A percentile compares a stretch with the other conserved stretches of the same genome.
phyloP scores from a whole-genome alignment of 73 alveolate genomes.

The Blepharisma stoltei region DNA sequence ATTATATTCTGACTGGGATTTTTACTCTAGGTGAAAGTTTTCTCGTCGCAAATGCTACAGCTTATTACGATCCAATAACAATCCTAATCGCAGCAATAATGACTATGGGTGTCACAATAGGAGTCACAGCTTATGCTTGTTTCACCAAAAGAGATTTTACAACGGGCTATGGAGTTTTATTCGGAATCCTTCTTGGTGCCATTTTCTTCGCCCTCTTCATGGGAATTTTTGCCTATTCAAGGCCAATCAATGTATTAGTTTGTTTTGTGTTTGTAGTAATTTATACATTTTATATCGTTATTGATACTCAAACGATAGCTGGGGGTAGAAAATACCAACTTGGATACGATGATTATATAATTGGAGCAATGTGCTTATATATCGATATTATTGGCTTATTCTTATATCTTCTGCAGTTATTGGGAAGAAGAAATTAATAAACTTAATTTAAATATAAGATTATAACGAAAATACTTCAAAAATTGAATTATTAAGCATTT shows the following conservation, averaged over 20 bases:
- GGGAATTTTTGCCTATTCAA: neutral
- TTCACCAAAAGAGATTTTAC: constrained; percentile 39
- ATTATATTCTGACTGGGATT: constrained; percentile 37
- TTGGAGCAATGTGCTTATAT: constrained; percentile 46
- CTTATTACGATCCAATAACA: constrained; percentile 29
- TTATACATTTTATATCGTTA: constrained; percentile 47
- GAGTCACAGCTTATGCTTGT: constrained; percentile 48
- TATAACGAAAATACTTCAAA: too few relatives aligned
- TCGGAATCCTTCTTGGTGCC: constrained; percentile 45
- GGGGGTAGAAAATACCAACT: constrained; percentile 33
- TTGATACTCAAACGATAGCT: constrained; percentile 57
- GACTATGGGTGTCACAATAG: constrained; percentile 37
- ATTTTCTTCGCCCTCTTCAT: constrained; percentile 10
- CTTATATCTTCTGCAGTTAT: constrained; percentile 37
- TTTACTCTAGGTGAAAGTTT: constrained; percentile 60
- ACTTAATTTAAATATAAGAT: neutral
- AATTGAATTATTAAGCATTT: too few relatives aligned
- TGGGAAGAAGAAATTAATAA: constrained; percentile 21
- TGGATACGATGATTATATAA: constrained; percentile 46
- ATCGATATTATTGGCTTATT: constrained; percentile 43
- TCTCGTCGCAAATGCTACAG: constrained; percentile 45
- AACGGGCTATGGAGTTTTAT: constrained; percentile 27
- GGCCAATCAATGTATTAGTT: constrained; percentile 29
- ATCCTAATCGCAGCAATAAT: constrained; percentile 44
- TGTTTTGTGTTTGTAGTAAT: constrained; percentile 46